Evolutionary conservation across 192 early-diverging fungal genomes (phyloP).

Genomic region (Umbelopsis sp.): DNA sequence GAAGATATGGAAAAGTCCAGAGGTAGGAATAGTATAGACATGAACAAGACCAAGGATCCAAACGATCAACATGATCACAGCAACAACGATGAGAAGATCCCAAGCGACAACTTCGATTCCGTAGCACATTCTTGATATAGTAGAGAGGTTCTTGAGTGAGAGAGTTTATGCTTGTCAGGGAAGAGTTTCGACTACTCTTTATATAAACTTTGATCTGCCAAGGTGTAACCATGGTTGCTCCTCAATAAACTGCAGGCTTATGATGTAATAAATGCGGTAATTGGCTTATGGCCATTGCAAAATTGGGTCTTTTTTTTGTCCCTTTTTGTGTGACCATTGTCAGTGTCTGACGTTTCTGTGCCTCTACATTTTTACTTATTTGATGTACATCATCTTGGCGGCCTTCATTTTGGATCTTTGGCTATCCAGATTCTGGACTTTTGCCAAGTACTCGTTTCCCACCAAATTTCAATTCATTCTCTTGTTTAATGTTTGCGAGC

Average conservation of each 20-base stretch:
- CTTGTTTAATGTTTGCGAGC: too few relatives aligned
- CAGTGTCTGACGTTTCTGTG: constrained; percentile 10
- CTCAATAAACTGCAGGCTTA: neutral
- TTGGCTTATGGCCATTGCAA: neutral
- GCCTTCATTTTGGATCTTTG: too few relatives aligned
- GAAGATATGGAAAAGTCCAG: constrained; percentile 30
- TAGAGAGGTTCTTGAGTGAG: neutral
- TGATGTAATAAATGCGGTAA: constrained; percentile 17
- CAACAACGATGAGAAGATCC: constrained; percentile 38
- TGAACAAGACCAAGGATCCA: constrained; percentile 33
- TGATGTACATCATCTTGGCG: neutral
- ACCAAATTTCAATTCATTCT: too few relatives aligned
- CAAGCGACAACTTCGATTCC: constrained; percentile 41
- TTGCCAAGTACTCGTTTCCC: too few relatives aligned
- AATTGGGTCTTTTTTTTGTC: too few relatives aligned
- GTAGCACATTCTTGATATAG: constrained; percentile 32
- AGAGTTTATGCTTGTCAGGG: neutral
- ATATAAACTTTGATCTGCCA: constrained; percentile 9
- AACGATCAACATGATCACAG: constrained; percentile 36
- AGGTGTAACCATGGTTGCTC: constrained; percentile 1
- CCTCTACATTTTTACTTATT: neutral
- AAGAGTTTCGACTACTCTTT: neutral
- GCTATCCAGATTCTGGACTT: too few relatives aligned
- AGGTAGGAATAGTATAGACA: constrained; percentile 25
- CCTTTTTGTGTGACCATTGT: constrained; percentile 5